These are phyloP conservation scores for Penicillium occitanis DNA, from an alignment of 2,329 filamentous ascomycete genomes.

Conservation along the genomic window DNA sequence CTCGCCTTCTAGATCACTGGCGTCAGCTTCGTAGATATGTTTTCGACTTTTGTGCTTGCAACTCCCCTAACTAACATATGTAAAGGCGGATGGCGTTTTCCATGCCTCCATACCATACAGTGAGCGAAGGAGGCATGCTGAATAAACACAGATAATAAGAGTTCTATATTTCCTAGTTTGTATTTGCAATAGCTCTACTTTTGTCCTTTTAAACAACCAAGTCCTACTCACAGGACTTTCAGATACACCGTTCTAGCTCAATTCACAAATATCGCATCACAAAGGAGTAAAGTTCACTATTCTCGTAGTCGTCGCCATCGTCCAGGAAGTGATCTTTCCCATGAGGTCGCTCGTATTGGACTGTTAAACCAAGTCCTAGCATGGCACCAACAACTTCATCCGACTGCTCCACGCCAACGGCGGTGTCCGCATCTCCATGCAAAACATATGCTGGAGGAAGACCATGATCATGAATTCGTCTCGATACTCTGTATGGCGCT, in stretches of 20 bases:
- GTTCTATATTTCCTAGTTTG: neutral
- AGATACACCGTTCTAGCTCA: neutral
- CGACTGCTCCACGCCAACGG: constrained; percentile 12
- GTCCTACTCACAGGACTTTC: neutral
- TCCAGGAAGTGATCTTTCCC: constrained; percentile 10
- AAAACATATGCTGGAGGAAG: constrained; percentile 8
- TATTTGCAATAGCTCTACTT: neutral
- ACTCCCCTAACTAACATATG: neutral
- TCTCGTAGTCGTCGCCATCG: constrained; percentile 6
- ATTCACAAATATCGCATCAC: constrained; percentile 7
- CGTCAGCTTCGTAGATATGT: neutral
- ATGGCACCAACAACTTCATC: constrained; percentile 12
- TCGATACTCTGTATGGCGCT: constrained; percentile 1
- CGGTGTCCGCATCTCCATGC: constrained; percentile 9
- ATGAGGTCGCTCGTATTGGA: constrained; percentile 14
- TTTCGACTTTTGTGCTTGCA: neutral
- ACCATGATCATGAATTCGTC: neutral
- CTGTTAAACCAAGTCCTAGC: constrained; percentile 5
- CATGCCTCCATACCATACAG: neutral
- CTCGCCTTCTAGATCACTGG: neutral
- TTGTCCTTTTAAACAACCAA: neutral
- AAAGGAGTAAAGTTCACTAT: constrained; percentile 1
- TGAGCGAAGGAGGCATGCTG: neutral
- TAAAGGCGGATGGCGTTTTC: neutral
- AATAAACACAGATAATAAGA: neutral